Conservation (phyloP, 2,329 filamentous ascomycete genomes). For the Alternaria ventricosa region DNA sequence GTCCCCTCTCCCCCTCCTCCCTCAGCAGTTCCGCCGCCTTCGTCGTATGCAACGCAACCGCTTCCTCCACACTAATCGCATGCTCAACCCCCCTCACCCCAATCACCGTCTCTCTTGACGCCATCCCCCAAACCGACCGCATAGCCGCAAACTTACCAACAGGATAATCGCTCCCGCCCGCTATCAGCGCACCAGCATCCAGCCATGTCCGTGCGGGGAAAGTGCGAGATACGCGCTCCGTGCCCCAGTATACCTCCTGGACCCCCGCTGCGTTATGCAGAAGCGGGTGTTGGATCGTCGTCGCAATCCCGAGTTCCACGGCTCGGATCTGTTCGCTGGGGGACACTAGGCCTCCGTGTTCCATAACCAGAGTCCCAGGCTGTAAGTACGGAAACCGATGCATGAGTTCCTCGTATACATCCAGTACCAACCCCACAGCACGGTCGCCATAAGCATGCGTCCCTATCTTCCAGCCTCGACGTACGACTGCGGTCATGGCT, state of each 20-base stretch:
- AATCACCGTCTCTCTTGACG: neutral
- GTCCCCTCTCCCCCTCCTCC: neutral
- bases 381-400: fast-evolving
- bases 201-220: neutral
- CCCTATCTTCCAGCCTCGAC: neutral
- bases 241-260: neutral
- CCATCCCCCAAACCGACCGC: neutral
- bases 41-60: neutral
- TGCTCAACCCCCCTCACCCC: neutral
- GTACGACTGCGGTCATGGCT: neutral
- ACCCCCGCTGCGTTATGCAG: neutral
- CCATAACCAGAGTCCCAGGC: neutral
- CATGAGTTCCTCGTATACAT: neutral
- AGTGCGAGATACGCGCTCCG: neutral
- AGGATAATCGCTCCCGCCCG: neutral
- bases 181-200: neutral
- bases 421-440: neutral
- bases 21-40: neutral
- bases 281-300: neutral
- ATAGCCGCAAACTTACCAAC: neutral
- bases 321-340: fast-evolving
- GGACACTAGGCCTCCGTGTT: neutral
- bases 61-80: neutral
- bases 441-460: neutral
- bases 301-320: fast-evolving